Base-by-base conservation (phyloP, 768 basidiomycete genomes). In the Chlorophyllum brunneum region DNA sequence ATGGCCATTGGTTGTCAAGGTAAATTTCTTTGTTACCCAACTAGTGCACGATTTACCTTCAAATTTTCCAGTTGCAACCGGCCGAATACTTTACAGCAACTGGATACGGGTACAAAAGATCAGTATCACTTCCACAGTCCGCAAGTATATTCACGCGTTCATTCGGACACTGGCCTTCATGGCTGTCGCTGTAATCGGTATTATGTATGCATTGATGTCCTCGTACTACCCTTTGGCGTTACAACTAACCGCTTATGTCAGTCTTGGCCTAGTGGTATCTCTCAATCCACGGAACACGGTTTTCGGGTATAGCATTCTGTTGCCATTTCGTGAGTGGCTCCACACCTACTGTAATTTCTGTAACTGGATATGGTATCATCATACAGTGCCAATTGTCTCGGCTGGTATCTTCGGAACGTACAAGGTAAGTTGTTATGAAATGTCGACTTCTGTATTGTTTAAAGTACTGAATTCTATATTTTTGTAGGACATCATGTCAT, bases 351-450 rank as follows among this genome's bases (percentile, higher is more conserved):
- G 9, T 15, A 15, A 23, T 15, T 10, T 9, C 22, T 2, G 13
- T 3, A 24, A 15, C 33, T 36, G 7, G 4, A 36, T 23, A 29
- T 5, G 9, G 9, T 37, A 20, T 11, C 22, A 18, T 30, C 20
- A 7, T 22, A 6, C 24, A 52, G 51, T 30, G 11, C 51, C 51
- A 11, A 37, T 52, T 23, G 20, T 18, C 18, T 23, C 51, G 26
- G 51, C 41, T 16, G 24, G 37, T 33, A 52, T 52, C 24, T 52
- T 52, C 20, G 51, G 51, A 38, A 52, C 51, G 10, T 52, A 52
- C 34, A 43, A 52, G 26, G 51, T 52, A 22, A n/a, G 33, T 10
- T 36, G 10, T 18, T 41, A 11, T 26, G n/a, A n/a, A n/a, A n/a
- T 26, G 1, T 42, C 41, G 11, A 5, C 8, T 5, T 1, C 5